Base-by-base conservation (phyloP, 2,329 filamentous ascomycete species). In the Diaporthe eres region DNA sequence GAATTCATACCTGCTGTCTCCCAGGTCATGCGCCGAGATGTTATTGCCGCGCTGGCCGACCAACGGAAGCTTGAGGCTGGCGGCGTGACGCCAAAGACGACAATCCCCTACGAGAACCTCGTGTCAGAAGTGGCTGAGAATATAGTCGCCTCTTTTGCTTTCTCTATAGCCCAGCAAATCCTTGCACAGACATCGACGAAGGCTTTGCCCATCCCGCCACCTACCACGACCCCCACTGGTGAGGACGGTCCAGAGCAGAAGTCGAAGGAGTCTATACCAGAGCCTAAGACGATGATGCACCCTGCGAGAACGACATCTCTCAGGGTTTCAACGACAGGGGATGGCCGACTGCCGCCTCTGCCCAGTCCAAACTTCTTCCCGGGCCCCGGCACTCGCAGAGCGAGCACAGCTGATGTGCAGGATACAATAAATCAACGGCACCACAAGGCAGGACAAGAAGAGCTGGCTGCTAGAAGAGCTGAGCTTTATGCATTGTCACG, bases 1-100 rank as follows among this genome's bases (percentile, higher is more conserved):
- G 93, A 94, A 77, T 98, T 98, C 80, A 93, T 98, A 51, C 93
- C 94, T 1, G 91, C 93, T 53, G 92, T 95, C 51, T 94, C 95
- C 4, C 91, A 94, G 72, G 91, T 95, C 31, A 92, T 98, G 85
- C 91, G 95, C 71, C 90, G 91, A 73, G 97, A 98, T 81, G 87
- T 98, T 3, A 85, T 91, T 63, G 87, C 89, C n/a, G 92, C 93
- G 49, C 86, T 93, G 73, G 82, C 85, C 19, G 82, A 87, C 5
- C 83, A 85, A 31, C 84, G 85, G 28, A 80, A 82, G 22, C 77
- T 81, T 78, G 78, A 83, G 79, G 80, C 86, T 82, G 81, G 85
- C 79, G 79, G 87, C 10, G 78, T 79, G 19, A 65, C 77, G 1
- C 78, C 80, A 10, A 76, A 79, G 12, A 15, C 73, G 2, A 65